phyloP scores from a whole-genome alignment of 73 alveolate species.

The Paramecium sonneborni region DNA sequence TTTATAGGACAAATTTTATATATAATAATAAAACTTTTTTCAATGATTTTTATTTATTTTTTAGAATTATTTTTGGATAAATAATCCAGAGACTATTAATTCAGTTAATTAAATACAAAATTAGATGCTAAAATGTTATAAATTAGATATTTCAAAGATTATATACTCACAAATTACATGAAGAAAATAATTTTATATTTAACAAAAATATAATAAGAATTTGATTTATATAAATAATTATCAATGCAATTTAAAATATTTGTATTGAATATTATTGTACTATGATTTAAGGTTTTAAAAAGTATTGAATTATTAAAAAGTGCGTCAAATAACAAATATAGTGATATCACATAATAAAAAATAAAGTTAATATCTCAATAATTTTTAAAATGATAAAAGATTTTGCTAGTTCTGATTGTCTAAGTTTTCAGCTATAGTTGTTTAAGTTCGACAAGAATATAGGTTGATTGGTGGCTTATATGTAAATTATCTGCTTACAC shows the following conservation, averaged over 20 bases:
- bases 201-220: no score
- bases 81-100: no score
- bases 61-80: no score
- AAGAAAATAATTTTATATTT: no score
- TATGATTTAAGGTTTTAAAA: not conserved
- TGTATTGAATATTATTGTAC: not conserved
- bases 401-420: not conserved
- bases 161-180: no score
- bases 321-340: not conserved
- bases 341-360: not conserved
- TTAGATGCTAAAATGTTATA: no score
- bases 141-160: no score
- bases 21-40: no score
- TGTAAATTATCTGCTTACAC: not conserved
- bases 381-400: not conserved
- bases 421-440: not conserved
- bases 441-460: not conserved
- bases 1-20: no score
- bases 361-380: not conserved
- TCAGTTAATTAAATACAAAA: no score
- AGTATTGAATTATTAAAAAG: not conserved
- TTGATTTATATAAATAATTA: not conserved
- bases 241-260: not conserved
- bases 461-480: slow-evolving; percentile 46
- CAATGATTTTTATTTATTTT: no score